phyloP scores from a whole-genome alignment of 805 yeast species.

The Cyberlindnera amylophila region DNA sequence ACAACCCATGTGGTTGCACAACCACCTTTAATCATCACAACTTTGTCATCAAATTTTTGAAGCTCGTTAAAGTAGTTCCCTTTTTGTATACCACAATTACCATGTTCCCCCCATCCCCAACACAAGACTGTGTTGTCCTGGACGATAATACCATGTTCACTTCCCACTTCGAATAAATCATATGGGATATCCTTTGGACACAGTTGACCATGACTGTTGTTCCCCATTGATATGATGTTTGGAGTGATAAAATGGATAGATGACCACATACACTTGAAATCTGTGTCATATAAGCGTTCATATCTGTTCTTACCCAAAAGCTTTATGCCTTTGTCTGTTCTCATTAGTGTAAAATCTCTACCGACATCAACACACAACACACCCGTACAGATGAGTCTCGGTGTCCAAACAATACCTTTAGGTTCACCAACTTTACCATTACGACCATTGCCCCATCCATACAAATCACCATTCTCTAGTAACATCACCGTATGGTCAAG shows the following conservation, averaged over 20 bases:
- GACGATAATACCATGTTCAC: constrained; percentile 75
- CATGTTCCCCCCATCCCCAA: constrained; percentile 99
- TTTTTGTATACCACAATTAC: constrained; percentile 67
- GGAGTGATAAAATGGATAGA: constrained; percentile 51
- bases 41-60: constrained; percentile 28
- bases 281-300: constrained; percentile 13
- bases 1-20: constrained; percentile 69
- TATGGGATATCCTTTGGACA: constrained; percentile 23
- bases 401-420: constrained; percentile 14
- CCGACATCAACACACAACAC: constrained; percentile 36
- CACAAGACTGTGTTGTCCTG: constrained; percentile 40
- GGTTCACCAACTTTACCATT: constrained; percentile 47
- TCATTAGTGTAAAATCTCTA: constrained; percentile 51
- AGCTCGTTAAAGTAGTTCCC: constrained; percentile 33
- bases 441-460: constrained; percentile 69
- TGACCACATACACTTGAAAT: constrained; percentile 69
- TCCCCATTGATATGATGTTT: constrained; percentile 56
- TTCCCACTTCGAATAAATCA: constrained; percentile 51
- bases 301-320: constrained; percentile 36
- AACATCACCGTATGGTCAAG: constrained; percentile 43
- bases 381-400: constrained; percentile 6
- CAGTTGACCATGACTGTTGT: constrained; percentile 71
- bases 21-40: constrained; percentile 48
- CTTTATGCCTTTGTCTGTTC: constrained; percentile 21
- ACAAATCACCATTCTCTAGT: constrained; percentile 39